Percentiles rank a stretch among this genome's conserved stretches.
These are phyloP conservation scores for Ceratocystiopsis brevicomis DNA, from an alignment of 2,329 filamentous ascomycete species.

Conservation along the genomic window DNA sequence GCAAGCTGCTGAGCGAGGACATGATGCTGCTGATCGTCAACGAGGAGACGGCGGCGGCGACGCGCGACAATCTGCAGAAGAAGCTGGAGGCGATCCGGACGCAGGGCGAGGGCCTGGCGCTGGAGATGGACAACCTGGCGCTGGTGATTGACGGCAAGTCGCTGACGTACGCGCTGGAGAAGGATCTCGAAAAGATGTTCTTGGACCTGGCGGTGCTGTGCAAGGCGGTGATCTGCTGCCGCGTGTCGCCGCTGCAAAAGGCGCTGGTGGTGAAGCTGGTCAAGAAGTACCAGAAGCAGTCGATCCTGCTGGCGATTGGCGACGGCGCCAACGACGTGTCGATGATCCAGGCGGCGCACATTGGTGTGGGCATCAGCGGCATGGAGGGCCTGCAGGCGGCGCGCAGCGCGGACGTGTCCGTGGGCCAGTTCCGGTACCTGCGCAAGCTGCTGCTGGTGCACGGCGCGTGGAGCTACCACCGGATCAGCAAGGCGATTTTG, in stretches of 20 bases:
- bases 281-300: constrained; percentile 75
- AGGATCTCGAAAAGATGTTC: constrained; percentile 83
- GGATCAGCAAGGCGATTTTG: constrained; percentile 88
- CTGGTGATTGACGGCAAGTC: constrained; percentile 94
- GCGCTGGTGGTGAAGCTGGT: constrained; percentile 95
- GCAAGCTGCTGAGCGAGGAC: constrained; percentile 93
- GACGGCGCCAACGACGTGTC: constrained; percentile 99
- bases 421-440: constrained; percentile 87
- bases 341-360: constrained; percentile 98
- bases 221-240: constrained; percentile 96
- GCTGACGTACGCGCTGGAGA: constrained; percentile 79
- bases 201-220: constrained; percentile 86
- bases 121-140: constrained; percentile 68
- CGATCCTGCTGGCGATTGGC: constrained; percentile 85
- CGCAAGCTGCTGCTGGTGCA: constrained; percentile 89
- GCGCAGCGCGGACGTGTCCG: constrained; percentile 84
- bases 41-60: constrained; percentile 62
- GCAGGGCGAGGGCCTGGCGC: constrained; percentile 53
- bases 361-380: constrained; percentile 93
- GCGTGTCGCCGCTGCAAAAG: constrained; percentile 93
- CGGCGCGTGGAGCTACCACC: constrained; percentile 93
- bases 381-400: constrained; percentile 93
- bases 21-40: constrained; percentile 97
- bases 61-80: constrained; percentile 76
- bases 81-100: constrained; percentile 80